These are phyloP conservation scores for Naumovozyma baii DNA, from an alignment of 805 yeast genomes.

Conservation along the genomic window DNA sequence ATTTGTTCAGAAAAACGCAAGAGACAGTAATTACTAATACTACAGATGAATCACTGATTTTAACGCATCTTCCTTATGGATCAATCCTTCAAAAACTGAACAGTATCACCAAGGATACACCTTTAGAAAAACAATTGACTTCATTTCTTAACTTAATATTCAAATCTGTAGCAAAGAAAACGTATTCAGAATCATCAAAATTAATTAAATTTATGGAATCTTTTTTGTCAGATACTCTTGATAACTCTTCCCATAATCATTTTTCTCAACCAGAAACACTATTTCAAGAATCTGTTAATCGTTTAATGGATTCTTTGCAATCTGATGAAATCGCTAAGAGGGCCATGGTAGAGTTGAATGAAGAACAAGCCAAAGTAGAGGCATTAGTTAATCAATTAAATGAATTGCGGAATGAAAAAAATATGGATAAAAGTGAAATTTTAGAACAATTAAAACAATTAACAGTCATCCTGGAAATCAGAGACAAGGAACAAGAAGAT, in stretches of 20 bases:
- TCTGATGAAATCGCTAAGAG: conserved; percentile 80
- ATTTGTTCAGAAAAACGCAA: conserved; percentile 36
- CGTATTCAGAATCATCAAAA: conserved; percentile 37
- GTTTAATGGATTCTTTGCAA: conserved; percentile 57
- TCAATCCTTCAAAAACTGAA: conserved; percentile 14
- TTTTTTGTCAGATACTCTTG: conserved; percentile 54
- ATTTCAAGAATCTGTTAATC: conserved; percentile 66
- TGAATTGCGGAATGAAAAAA: conserved; percentile 56
- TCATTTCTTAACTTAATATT: conserved; percentile 45
- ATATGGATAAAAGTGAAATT: conserved; percentile 43
- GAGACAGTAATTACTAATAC: conserved; percentile 27
- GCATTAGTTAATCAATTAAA: conserved; percentile 49
- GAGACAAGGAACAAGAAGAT: conserved; percentile 50
- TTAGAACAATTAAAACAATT: conserved; percentile 55
- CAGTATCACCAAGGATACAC: conserved; percentile 39
- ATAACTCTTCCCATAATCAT: conserved; percentile 42
- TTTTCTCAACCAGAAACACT: conserved; percentile 45
- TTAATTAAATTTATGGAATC: conserved; percentile 39
- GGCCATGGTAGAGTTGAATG: conserved; percentile 55
- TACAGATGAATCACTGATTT: conserved; percentile 28
- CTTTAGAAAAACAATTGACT: conserved; percentile 55
- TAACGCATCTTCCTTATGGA: conserved; percentile 18
- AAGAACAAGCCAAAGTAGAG: conserved; percentile 36
- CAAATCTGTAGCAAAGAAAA: conserved; percentile 45
- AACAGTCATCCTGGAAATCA: conserved; percentile 45